Evolutionary conservation across 176 grass and related monocot genomes (phyloP).

Genomic region (Triticum monococcum): DNA sequence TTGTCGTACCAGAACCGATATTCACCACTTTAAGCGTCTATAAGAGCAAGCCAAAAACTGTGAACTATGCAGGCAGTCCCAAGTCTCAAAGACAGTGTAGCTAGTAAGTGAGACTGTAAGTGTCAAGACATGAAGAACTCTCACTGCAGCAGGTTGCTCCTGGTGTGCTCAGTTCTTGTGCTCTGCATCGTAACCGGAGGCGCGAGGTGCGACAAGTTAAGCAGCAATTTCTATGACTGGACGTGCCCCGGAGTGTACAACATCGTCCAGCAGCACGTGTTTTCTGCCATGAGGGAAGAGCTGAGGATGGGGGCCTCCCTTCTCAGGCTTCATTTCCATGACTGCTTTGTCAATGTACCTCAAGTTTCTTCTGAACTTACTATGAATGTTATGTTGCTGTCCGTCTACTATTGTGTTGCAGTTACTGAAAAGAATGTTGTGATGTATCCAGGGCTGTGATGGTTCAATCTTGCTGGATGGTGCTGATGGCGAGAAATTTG

Average conservation of each 20-base stretch:
- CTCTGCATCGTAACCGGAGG: constrained; percentile 29
- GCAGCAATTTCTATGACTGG: constrained; percentile 30
- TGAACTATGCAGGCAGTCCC: constrained; percentile 19
- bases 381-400: not conserved
- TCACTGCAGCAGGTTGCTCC: constrained; percentile 20
- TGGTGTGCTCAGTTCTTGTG: constrained; percentile 36
- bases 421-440: not conserved
- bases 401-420: not conserved
- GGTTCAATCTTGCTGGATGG: constrained; percentile 72
- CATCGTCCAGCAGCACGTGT: constrained; percentile 48
- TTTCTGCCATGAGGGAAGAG: constrained; percentile 48
- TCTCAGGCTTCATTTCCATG: constrained; percentile 86
- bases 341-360: constrained; percentile 80
- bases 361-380: not conserved
- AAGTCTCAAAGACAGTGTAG: not conserved
- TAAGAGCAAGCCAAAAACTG: constrained; percentile 15
- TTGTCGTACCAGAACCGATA: not conserved
- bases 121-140: constrained; percentile 28
- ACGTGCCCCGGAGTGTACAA: constrained; percentile 51
- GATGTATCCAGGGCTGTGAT: constrained; percentile 61
- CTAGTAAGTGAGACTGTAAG: not conserved
- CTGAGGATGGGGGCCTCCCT: constrained; percentile 73
- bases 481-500: constrained; percentile 45
- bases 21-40: constrained; percentile 14
- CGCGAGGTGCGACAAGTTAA: constrained; percentile 41